phyloP scores from a whole-genome alignment of 208 protist genomes.

The Leishmania martiniquensis region DNA sequence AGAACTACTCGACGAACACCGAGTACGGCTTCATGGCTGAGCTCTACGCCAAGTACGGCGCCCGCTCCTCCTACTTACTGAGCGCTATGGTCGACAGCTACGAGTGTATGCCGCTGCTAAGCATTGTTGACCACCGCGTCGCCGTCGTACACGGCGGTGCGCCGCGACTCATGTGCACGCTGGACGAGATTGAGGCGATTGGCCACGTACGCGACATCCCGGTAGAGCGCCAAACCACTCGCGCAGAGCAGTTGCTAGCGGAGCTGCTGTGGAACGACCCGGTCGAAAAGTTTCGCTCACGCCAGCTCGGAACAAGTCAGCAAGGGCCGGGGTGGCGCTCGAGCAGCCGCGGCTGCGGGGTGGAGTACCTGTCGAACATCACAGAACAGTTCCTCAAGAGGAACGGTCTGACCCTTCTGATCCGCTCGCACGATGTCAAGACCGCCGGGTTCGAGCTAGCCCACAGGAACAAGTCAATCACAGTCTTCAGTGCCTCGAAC shows the following conservation, averaged over 20 bases:
- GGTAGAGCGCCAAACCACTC: constrained; percentile 92
- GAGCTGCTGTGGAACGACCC: constrained; percentile 99
- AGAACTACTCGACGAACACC: constrained; percentile 81
- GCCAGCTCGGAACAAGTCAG: constrained; percentile 63
- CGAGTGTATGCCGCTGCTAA: constrained; percentile 83
- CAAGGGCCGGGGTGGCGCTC: constrained; percentile 95
- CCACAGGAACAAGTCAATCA: constrained; percentile 71
- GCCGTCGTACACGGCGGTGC: constrained; percentile 98
- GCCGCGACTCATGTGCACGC: constrained; percentile 82
- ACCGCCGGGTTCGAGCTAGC: constrained; percentile 83
- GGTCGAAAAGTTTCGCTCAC: constrained; percentile 85
- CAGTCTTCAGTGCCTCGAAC: constrained; percentile 89
- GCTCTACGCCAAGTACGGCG: constrained; percentile 75
- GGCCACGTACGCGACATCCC: constrained; percentile 97
- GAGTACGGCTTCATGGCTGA: constrained; percentile 84
- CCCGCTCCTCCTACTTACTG: constrained; percentile 46
- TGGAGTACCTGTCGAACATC: constrained; percentile 96
- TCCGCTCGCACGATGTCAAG: constrained; percentile 94
- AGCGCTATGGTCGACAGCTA: constrained; percentile 86
- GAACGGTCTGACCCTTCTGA: constrained; percentile 96
- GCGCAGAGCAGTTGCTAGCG: constrained; percentile 95
- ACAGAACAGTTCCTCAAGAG: constrained; percentile 96
- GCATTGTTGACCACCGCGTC: constrained; percentile 91
- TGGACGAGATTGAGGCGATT: constrained; percentile 88
- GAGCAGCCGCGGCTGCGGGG: constrained; percentile 99